Evolutionary conservation across 2,329 filamentous ascomycete genomes (phyloP), one percentile per base, ranked within the genome.

Genomic region (Neocucurbitaria cava): DNA sequence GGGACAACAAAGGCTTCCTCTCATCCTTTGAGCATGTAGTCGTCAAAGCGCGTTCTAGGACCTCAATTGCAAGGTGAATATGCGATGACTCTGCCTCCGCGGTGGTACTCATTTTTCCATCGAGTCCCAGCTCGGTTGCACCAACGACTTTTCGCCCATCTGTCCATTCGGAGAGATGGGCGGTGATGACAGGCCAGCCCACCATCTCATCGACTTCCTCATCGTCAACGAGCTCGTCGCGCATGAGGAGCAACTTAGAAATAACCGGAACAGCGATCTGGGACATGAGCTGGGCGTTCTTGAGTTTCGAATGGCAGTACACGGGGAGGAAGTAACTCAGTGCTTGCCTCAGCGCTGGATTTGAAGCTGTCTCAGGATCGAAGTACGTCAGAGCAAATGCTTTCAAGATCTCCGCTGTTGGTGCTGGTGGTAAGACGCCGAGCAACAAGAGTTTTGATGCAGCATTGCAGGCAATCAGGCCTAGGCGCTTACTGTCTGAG

Each of bases 291-390:
- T 89, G 85, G 59, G 95, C 92, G 68, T 97, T 96, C 59, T 91
- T 89, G 3, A 87, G 76, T 3, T 91, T 85, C 7, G 90, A 93
- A 76, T 94, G 96, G 75, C 91, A 95, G 79, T 96, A 98, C 0
- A 97, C 93, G 0, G 94, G 94, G 31, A 98, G 80, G 82, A 97
- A 97, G 76, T 98, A 98, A 62, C 91, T 92, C 49, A 98, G 82
- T 0, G 91, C 89, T 75, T 98, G 94, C 20, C 92, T 83, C 6
- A 97, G 87, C 8, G 87, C 87, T 62, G 94, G 89, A 70, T 97
- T 97, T 24, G 84, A 82, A 0, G 86, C 84, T 3, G 90, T 95
- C 4, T 90, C 86, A 0, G 94, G 92, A 68, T 96, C 89, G 75
- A 98, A 98, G 78, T 96, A 98, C 8, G 90, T 87, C 4, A 96